Evolutionary conservation across 805 yeast genomes (phyloP), one percentile per base, ranked within the genome.

Genomic region (Saccharomyces jurei): DNA sequence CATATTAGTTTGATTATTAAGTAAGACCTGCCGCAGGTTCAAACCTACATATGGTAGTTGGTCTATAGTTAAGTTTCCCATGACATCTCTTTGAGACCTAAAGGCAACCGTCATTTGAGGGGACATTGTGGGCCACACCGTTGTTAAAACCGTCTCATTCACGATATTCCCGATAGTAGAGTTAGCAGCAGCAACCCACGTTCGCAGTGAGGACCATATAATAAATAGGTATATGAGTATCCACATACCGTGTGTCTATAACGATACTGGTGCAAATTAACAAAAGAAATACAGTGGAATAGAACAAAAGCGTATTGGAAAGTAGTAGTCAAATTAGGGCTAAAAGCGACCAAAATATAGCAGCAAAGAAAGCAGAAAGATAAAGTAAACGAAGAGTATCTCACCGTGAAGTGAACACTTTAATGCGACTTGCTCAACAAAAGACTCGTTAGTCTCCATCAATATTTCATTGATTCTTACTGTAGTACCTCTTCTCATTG

Each of bases 41-140:
- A 75, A 74, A 2, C 83, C 84, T 0, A 73, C 60, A 2, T 68
- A 58, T 0, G 75, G 70, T 6, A 72, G 54, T 52, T 76, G 75
- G 41, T 72, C 75, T 0, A 81, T 60, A 0, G 78, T 63, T 4
- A 70, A 54, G 55, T 76, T 76, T 5, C 66, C 64, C 46, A 74
- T 63, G 1, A 78, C 59, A 59, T 80, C 83, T 55, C 84, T 64
- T 54, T 81, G 83, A 0, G 81, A 66, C 54, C 81, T 55, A 17
- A 72, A 50, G 0, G 75, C 81, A 26, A 66, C 59, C 11, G 69
- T 70, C 44, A 71, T 58, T 8, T 60, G 58, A 1, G 64, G 51
- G 1, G 74, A 65, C 27, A 74, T 41, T 0, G 56, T 25, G 0
- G 75, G 73, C 77, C 76, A 74, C 46, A 29, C 26, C 11, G 25